A percentile compares a stretch with the other conserved stretches of the same genome.
Conservation (phyloP, 2,329 filamentous ascomycete species). For the Immersiporthe knoxdaviesiana region DNA sequence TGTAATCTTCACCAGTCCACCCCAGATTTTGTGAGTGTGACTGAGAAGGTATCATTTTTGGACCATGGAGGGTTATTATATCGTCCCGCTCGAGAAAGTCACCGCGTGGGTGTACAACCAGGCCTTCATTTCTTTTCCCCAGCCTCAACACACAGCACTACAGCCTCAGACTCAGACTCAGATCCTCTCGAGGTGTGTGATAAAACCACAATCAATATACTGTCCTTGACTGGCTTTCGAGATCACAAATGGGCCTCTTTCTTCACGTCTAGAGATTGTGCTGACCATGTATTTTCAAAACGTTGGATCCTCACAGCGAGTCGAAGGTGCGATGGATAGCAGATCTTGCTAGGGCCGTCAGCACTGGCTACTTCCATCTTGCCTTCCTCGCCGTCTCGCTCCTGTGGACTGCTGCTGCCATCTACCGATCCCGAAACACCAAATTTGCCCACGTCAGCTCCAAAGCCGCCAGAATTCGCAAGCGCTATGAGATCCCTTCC, state of each 20-base stretch:
- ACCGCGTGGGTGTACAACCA: slow-evolving; percentile 14
- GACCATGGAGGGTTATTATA: slow-evolving; percentile 15
- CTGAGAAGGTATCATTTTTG: neutral
- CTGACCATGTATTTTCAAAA: neutral
- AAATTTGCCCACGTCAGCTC: slow-evolving; percentile 3
- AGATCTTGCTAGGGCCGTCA: slow-evolving; percentile 2
- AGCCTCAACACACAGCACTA: no score
- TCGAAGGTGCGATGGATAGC: slow-evolving; percentile 24
- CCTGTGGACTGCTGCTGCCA: slow-evolving; percentile 19
- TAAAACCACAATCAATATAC: no score
- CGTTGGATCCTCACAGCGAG: slow-evolving; percentile 8
- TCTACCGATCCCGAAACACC: slow-evolving; percentile 8
- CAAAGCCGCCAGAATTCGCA: slow-evolving; percentile 23
- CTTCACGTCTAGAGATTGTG: neutral
- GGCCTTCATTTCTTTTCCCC: neutral
- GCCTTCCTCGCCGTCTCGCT: slow-evolving; percentile 21
- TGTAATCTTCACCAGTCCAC: no score
- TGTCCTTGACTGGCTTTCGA: no score
- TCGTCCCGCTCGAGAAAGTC: slow-evolving; percentile 11
- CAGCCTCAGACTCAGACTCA: slow-evolving; percentile 1
- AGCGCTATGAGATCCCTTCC: slow-evolving; percentile 26
- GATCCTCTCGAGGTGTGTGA: neutral
- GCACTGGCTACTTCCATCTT: slow-evolving; percentile 21
- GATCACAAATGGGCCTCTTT: no score
- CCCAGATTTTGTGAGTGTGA: neutral